Evolutionary conservation across 257 asterid genomes (phyloP).

Genomic region (Avicennia marina): DNA sequence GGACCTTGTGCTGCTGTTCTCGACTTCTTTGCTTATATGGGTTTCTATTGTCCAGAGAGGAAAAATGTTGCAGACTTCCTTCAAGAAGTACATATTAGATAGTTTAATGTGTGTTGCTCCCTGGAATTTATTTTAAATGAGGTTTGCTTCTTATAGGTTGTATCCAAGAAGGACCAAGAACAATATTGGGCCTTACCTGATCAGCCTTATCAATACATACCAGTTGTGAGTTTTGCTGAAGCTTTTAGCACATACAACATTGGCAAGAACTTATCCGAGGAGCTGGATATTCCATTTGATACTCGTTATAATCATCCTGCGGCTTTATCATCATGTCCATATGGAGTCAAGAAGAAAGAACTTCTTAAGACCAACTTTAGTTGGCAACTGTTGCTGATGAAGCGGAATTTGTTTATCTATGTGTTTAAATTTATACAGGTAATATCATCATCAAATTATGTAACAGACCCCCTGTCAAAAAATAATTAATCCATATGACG

Average conservation of each 20-base stretch:
- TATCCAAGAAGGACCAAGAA: slow-evolving; percentile 88
- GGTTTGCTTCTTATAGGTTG: slow-evolving; percentile 43
- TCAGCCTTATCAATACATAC: slow-evolving; percentile 57
- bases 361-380: slow-evolving; percentile 71
- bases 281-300: slow-evolving; percentile 65
- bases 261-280: slow-evolving; percentile 63
- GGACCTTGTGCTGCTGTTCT: slow-evolving; percentile 72
- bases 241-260: slow-evolving; percentile 52
- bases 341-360: slow-evolving; percentile 68
- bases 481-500: too few relatives aligned
- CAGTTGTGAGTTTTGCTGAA: slow-evolving; percentile 75
- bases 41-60: slow-evolving; percentile 80
- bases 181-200: slow-evolving; percentile 79
- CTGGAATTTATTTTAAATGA: slow-evolving; percentile 15
- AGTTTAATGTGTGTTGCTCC: slow-evolving; percentile 14
- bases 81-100: slow-evolving; percentile 69
- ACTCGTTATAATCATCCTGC: slow-evolving; percentile 88
- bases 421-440: slow-evolving; percentile 91
- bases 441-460: slow-evolving; percentile 14
- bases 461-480: too few relatives aligned
- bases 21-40: slow-evolving; percentile 73
- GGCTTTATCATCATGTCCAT: slow-evolving; percentile 69
- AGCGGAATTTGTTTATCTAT: slow-evolving; percentile 80
- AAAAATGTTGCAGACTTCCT: slow-evolving; percentile 94
- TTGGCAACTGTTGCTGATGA: slow-evolving; percentile 88